A percentile compares a stretch with the other conserved stretches of the same genome.
Evolutionary conservation across 768 basidiomycete species (phyloP).

Genomic region (Chalciporus pseudorubinellus): DNA sequence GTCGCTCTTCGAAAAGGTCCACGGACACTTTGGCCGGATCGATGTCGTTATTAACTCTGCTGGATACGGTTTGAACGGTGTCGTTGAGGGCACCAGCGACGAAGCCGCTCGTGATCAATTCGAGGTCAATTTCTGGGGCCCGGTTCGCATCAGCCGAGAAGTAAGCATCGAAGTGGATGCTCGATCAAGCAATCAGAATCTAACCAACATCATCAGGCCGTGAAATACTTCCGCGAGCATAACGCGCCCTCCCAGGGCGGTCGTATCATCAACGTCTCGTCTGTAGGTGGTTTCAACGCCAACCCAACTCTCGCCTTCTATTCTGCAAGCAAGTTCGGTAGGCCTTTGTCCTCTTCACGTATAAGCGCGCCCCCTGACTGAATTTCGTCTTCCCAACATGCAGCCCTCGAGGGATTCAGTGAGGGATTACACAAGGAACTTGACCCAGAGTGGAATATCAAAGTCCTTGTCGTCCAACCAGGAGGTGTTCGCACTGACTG

Average conservation of each 20-base stretch:
- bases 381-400: not conserved
- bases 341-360: not conserved
- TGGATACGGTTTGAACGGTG: slow-evolving; percentile 19
- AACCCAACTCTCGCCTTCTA: slow-evolving; percentile 19
- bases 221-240: slow-evolving; percentile 32
- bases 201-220: slow-evolving; percentile 7
- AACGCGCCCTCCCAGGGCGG: slow-evolving; percentile 17
- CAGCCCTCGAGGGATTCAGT: slow-evolving; percentile 28
- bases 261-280: slow-evolving; percentile 24
- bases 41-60: slow-evolving; percentile 38
- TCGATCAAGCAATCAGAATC: not conserved
- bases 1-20: slow-evolving; percentile 21
- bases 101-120: slow-evolving; percentile 27
- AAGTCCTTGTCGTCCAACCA: slow-evolving; percentile 20
- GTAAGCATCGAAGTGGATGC: slow-evolving; percentile 1
- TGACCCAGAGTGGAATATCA: slow-evolving; percentile 27
- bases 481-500: slow-evolving; percentile 22
- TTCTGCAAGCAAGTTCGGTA: slow-evolving; percentile 25
- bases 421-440: slow-evolving; percentile 25
- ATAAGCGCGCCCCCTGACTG: not conserved
- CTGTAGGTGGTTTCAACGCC: slow-evolving; percentile 16
- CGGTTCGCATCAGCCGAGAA: slow-evolving; percentile 23
- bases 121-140: slow-evolving; percentile 36
- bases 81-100: slow-evolving; percentile 28
- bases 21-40: slow-evolving; percentile 28